Base-by-base conservation (phyloP, 257 asterid genomes). In the Hygrophila difformis region DNA sequence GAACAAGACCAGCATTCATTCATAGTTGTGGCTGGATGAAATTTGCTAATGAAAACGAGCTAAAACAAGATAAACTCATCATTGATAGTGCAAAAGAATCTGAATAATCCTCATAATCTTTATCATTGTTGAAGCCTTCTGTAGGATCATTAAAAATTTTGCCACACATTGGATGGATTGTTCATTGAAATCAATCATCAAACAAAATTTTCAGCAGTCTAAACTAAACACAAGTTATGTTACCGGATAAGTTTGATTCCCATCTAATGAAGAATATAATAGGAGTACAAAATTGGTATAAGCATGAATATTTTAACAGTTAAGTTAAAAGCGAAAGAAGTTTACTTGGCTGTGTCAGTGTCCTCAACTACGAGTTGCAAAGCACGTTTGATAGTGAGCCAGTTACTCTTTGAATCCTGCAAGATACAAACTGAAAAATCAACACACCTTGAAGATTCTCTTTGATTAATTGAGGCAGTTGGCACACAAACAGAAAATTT, bases 361-460 rank as follows among this genome's bases (percentile, higher is more conserved):
- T 91, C 91, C 74, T 82, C 98, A 58, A 77, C 84, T 29, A 91
- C 59, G 44, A 91, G 98, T 51, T 81, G 81, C 72, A 91, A 56
- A 55, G 93, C 81, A 47, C 92, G 94, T 57, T 91, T 91, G 44
- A 91, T 65, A 16, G 84, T 80, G 64, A 62, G 39, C 98, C 96
- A 91, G 60, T 91, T 91, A 78, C 86, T 71, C 71, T 65, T 82
- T 17, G 88, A 62, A 53, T 91, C 98, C 98, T 91, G 88, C 59
- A 65, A 68, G 47, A 57, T 50, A 53, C 36, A 58, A 46, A 39
- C 12, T 14, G 51, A 62, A 59, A 34, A 18, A 47, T 21, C 8
- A 51, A 56, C 19, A 45, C 9, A 43, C n/a, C 40, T 55, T 41
- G 26, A 46, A 57, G 36, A 49, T 58, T 35, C 20, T 49, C 17